Conservation (phyloP, 179 eudicot species). For the Amaranthus tricolor region DNA sequence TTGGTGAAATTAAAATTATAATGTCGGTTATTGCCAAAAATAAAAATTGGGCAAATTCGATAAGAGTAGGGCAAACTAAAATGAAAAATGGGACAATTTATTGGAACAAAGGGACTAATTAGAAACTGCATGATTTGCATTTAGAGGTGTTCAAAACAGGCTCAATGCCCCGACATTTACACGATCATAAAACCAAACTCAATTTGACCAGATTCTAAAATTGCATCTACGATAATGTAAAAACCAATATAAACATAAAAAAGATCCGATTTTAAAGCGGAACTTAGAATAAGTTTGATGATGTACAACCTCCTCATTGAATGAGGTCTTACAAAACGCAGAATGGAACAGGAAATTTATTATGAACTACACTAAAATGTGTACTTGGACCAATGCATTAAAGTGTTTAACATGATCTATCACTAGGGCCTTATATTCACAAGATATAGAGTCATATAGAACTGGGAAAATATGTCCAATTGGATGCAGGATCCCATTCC, state of each 20-base stretch:
- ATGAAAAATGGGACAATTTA: no score
- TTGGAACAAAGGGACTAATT: no score
- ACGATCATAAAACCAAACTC: no score
- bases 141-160: no score
- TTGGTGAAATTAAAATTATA: no score
- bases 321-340: conserved; percentile 11
- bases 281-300: neutral
- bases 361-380: conserved; percentile 23
- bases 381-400: conserved; percentile 22
- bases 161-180: no score
- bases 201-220: no score
- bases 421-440: conserved; percentile 5
- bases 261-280: neutral
- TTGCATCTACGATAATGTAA: no score
- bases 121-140: no score
- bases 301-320: conserved; percentile 23
- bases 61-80: no score
- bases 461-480: conserved; percentile 3
- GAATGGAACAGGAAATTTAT: conserved; percentile 11
- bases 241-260: neutral
- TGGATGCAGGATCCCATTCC: neutral
- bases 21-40: no score
- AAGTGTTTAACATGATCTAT: conserved; percentile 4
- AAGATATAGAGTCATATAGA: neutral
- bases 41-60: no score